Percentiles rank a stretch among this genome's conserved stretches.
Conservation (phyloP, 2,329 filamentous ascomycete genomes). For the Pseudopyricularia cyperi region DNA sequence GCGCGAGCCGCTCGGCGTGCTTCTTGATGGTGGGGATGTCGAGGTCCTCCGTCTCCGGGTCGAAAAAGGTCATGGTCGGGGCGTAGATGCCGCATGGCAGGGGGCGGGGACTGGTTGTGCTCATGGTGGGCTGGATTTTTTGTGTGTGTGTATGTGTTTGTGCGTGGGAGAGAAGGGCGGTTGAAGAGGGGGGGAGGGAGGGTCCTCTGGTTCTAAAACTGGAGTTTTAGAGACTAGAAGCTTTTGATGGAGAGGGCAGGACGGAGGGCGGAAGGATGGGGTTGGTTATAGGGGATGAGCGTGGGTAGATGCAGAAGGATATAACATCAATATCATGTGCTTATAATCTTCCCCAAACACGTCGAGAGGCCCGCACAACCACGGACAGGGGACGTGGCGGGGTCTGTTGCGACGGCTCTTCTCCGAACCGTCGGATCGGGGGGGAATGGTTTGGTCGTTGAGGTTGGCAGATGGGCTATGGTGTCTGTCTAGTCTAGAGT, state of each 20-base stretch:
- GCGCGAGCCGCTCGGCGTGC: slow-evolving; percentile 65
- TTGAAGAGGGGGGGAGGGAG: no score
- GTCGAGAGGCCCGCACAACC: not conserved
- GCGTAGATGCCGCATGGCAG: slow-evolving; percentile 77
- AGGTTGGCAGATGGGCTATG: no score
- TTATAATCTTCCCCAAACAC: not conserved
- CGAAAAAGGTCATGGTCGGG: slow-evolving; percentile 84
- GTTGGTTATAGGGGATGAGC: no score
- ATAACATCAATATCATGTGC: not conserved
- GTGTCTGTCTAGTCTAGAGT: no score
- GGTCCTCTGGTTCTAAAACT: no score
- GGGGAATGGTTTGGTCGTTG: no score
- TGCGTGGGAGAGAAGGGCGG: no score
- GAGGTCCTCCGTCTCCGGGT: slow-evolving; percentile 70
- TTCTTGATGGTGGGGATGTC: slow-evolving; percentile 69
- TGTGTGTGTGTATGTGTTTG: not conserved
- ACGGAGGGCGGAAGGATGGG: not conserved
- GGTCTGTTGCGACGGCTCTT: not conserved
- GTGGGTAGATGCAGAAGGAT: not conserved
- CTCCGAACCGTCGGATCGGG: no score
- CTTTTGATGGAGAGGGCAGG: no score
- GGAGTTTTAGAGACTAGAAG: no score
- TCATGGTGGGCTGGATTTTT: slow-evolving; percentile 5
- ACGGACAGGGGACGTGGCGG: not conserved
- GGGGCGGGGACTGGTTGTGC: slow-evolving; percentile 26